Base-by-base conservation (phyloP, 108 stramenopile species). In the Cyclotella choctawhatcheeana region DNA sequence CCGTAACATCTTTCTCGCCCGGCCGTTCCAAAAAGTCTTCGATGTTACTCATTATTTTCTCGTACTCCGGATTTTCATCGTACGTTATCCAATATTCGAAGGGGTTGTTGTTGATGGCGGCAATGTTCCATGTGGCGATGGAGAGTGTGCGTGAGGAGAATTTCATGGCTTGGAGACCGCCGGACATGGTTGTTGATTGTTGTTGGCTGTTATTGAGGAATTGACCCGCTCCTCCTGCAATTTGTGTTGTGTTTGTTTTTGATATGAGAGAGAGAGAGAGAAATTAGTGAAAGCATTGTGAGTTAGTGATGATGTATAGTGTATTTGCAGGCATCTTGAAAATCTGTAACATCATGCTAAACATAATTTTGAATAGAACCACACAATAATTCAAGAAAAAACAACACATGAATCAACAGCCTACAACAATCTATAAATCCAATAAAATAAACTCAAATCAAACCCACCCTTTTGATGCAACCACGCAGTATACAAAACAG, bases 31-130 rank as follows among this genome's bases (percentile, higher is more conserved):
- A 70, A 74, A 96, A 97, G 14, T 66, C 64, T 74, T 94, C 92
- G 66, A 96, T 85, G 33, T 88, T 77, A 21, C 80, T 66, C 97
- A 97, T 97, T 53, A 96, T 79, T 20, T 81, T 50, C 53, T 96
- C 88, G 71, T 97, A 97, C 35, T 69, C 87, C 12, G 83, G 85
- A 81, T 96, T 86, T 56, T 87, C 89, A 45, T 89, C 73, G 65
- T 90, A 88, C 40, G 97, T 94, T 31, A 89, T 86, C 88, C 88
- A 86, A 81, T 86, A 89, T 83, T 89, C 88, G 56, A 89, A 89
- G 24, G 86, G 84, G 69, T 83, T 87, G 74, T 87, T 84, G 67
- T 88, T 97, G 67, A 97, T 93, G 48, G 97, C 97, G 44, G 97
- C 97, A 52, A 97, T 90, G 74, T 97, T 97, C 94, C 94, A 97